phyloP scores from a whole-genome alignment of 208 protist species.

The Trichomonas gallinae region DNA sequence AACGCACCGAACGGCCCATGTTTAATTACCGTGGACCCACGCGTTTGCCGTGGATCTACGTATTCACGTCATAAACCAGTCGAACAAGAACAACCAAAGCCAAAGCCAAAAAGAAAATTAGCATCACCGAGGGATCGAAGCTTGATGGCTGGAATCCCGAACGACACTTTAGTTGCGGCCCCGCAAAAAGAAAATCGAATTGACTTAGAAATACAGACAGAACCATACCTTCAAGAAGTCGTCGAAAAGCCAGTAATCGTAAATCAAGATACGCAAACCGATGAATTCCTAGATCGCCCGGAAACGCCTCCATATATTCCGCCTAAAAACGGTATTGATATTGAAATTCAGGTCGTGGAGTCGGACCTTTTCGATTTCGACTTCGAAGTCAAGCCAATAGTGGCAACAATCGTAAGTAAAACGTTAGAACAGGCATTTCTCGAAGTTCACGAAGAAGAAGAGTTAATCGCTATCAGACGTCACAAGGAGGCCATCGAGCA shows the following conservation, averaged over 20 bases:
- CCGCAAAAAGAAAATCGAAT: neutral
- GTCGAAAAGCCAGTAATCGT: neutral
- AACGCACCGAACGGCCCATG: neutral
- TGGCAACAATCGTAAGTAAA: constrained; percentile 85
- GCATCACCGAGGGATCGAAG: neutral
- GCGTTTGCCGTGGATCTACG: constrained; percentile 18
- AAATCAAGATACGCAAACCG: constrained; percentile 67
- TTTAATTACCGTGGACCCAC: neutral
- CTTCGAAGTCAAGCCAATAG: constrained; percentile 76
- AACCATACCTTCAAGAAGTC: constrained; percentile 4
- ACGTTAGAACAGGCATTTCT: constrained; percentile 85
- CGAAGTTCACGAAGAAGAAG: constrained; percentile 90
- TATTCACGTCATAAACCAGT: neutral
- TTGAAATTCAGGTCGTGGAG: constrained; percentile 69
- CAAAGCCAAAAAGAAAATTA: neutral
- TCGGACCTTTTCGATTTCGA: constrained; percentile 74
- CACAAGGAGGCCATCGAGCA: constrained; percentile 82
- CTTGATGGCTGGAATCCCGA: neutral
- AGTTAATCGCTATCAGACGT: constrained; percentile 67
- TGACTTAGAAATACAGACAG: constrained; percentile 16
- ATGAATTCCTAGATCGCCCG: constrained; percentile 74
- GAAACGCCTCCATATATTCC: constrained; percentile 73
- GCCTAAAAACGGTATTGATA: constrained; percentile 73
- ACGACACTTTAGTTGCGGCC: neutral
- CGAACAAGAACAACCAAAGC: neutral